A percentile compares a stretch with the other conserved stretches of the same genome.
These are phyloP conservation scores for Cystofilobasidium macerans DNA, from an alignment of 768 basidiomycete species.

Conservation along the genomic window DNA sequence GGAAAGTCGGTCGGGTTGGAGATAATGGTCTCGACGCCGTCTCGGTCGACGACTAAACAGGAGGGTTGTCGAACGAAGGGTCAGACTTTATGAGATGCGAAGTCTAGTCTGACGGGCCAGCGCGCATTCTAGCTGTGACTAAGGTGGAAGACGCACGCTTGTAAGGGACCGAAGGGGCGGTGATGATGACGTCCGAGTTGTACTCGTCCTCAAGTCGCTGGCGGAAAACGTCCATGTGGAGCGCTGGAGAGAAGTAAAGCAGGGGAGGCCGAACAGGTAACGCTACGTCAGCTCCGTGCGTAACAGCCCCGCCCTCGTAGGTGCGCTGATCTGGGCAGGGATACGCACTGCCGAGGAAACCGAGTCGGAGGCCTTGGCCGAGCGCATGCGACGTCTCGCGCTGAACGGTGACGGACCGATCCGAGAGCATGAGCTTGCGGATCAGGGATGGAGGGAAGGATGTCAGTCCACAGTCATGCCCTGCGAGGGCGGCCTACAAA, in stretches of 20 bases:
- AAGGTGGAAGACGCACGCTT: conserved; percentile 48
- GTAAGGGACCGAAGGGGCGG: conserved; percentile 90
- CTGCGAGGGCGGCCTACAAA: too few relatives aligned
- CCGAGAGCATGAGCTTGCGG: conserved; percentile 65
- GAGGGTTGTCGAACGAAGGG: neutral
- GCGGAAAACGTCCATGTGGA: conserved; percentile 69
- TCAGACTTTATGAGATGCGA: neutral
- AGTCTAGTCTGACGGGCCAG: neutral
- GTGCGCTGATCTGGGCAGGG: neutral
- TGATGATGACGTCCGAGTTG: conserved; percentile 84
- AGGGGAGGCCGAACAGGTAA: too few relatives aligned
- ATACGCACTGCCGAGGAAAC: conserved; percentile 59
- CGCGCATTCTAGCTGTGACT: neutral
- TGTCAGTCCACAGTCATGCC: too few relatives aligned
- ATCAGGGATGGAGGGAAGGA: neutral
- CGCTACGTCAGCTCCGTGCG: too few relatives aligned
- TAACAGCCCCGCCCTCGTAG: neutral
- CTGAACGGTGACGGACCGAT: conserved; percentile 78
- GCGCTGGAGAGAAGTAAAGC: too few relatives aligned
- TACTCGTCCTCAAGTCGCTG: conserved; percentile 96
- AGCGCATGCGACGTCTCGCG: conserved; percentile 87
- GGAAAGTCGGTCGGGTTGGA: conserved; percentile 96
- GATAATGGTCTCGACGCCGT: conserved; percentile 51
- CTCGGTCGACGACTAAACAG: conserved; percentile 46
- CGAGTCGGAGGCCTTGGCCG: conserved; percentile 87